Percentiles rank a stretch among this genome's conserved stretches.
Conservation (phyloP, 202 grass and related monocot species). For the Setaria italica region DNA sequence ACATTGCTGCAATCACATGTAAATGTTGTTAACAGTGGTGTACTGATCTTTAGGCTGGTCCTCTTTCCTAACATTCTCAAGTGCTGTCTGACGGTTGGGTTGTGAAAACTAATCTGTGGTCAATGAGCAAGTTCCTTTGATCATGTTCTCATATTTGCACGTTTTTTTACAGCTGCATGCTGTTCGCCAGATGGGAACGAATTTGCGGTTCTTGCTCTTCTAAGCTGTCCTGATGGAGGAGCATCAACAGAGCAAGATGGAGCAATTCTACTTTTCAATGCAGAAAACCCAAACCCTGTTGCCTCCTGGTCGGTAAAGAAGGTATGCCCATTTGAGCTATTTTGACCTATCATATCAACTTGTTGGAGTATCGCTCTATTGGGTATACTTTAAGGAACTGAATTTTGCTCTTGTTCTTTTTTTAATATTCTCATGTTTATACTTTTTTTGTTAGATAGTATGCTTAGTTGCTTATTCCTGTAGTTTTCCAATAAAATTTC, state of each 20-base stretch:
- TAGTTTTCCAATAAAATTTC: neutral
- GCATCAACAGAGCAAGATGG: conserved; percentile 64
- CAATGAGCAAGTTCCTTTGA: conserved; percentile 7
- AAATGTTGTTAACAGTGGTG: neutral
- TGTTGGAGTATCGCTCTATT: neutral
- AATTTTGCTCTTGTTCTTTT: neutral
- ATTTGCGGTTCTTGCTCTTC: conserved; percentile 75
- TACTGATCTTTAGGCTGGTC: neutral
- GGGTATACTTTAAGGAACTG: neutral
- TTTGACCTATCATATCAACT: conserved; percentile 5
- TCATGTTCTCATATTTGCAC: conserved; percentile 37
- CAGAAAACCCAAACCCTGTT: conserved; percentile 66
- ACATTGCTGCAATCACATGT: neutral
- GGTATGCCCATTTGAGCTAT: conserved; percentile 43
- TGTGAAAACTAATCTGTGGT: neutral
- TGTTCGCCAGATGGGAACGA: conserved; percentile 51
- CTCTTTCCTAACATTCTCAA: neutral
- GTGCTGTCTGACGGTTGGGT: neutral
- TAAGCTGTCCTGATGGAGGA: conserved; percentile 49
- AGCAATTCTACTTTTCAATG: conserved; percentile 75
- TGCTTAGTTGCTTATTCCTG: conserved; percentile 12
- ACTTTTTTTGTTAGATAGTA: neutral
- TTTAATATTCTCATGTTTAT: neutral
- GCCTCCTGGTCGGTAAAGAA: conserved; percentile 82
- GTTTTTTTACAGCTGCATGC: conserved; percentile 71